Percentiles rank a stretch among this genome's conserved stretches.
phyloP scores from a whole-genome alignment of 2,329 filamentous ascomycete species.

The Fusarium coicis region DNA sequence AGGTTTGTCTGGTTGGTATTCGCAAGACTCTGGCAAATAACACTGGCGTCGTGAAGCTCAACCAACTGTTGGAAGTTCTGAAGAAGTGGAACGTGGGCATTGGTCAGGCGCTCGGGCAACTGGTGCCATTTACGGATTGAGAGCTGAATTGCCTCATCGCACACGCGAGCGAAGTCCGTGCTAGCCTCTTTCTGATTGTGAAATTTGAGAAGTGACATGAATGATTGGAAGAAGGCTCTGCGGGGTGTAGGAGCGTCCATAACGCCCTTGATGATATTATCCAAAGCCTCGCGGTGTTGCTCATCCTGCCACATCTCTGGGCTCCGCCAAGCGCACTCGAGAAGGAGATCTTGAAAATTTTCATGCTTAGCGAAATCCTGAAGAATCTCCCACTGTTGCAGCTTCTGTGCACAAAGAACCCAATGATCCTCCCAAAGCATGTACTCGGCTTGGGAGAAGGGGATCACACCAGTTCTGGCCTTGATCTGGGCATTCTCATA shows the following conservation, averaged over 20 bases:
- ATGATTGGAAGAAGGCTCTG: conserved; percentile 96
- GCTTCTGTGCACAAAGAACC: conserved; percentile 96
- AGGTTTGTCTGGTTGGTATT: conserved; percentile 86
- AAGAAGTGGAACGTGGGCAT: conserved; percentile 92
- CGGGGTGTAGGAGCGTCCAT: conserved; percentile 97
- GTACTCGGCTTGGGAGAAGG: conserved; percentile 96
- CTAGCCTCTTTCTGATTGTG: conserved; percentile 86
- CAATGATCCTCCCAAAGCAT: conserved; percentile 99
- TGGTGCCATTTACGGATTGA: conserved; percentile 99
- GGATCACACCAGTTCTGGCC: conserved; percentile 92
- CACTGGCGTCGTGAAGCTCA: conserved; percentile 95
- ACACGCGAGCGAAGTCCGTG: conserved; percentile 86
- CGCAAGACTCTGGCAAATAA: conserved; percentile 91
- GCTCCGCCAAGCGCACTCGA: conserved; percentile 96
- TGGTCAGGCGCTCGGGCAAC: conserved; percentile 90
- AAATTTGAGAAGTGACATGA: conserved; percentile 95
- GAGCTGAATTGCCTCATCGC: conserved; percentile 96
- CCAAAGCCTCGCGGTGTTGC: conserved; percentile 88
- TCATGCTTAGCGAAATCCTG: conserved; percentile 99
- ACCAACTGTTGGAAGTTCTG: conserved; percentile 99
- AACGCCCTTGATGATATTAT: conserved; percentile 94
- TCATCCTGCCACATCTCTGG: conserved; percentile 93
- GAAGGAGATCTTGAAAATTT: conserved; percentile 94
- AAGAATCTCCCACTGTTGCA: conserved; percentile 98
- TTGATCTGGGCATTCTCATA: conserved; percentile 98